phyloP scores from a whole-genome alignment of 2,329 filamentous ascomycete species.

The Diaporthe amygdali region DNA sequence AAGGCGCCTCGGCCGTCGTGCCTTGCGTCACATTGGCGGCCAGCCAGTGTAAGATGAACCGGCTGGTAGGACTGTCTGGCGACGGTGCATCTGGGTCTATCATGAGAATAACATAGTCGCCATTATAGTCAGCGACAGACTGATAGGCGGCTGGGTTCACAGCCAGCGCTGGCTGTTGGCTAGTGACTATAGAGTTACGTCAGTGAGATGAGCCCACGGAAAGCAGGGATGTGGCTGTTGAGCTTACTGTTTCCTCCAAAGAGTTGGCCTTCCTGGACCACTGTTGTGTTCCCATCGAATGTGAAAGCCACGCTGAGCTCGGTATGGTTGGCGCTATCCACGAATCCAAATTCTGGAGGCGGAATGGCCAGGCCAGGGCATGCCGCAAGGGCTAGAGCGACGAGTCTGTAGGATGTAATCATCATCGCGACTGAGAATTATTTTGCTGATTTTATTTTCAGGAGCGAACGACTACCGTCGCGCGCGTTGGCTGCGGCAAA shows the following conservation, averaged over 20 bases:
- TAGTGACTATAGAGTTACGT: not conserved
- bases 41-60: conserved; percentile 22
- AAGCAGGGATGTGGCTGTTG: too few relatives aligned
- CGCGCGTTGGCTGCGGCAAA: too few relatives aligned
- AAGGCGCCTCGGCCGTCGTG: not conserved
- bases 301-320: conserved; percentile 20
- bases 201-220: not conserved
- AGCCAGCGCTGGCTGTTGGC: conserved; percentile 11
- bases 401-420: not conserved
- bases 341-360: conserved; percentile 19
- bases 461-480: rapidly evolving
- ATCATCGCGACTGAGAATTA: not conserved
- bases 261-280: not conserved
- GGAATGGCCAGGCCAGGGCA: conserved; percentile 16
- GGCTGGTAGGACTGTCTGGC: not conserved
- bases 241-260: not conserved
- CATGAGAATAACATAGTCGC: conserved; percentile 18
- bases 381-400: conserved; percentile 6
- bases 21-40: not conserved
- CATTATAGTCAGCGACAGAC: conserved; percentile 5
- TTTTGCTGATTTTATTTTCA: not conserved
- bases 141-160: conserved; percentile 1
- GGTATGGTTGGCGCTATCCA: conserved; percentile 3
- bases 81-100: conserved; percentile 19
- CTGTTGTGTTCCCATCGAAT: conserved; percentile 2